These are phyloP conservation scores for Colletotrichum tropicicola DNA, from an alignment of 2,329 filamentous ascomycete genomes.

Conservation along the genomic window DNA sequence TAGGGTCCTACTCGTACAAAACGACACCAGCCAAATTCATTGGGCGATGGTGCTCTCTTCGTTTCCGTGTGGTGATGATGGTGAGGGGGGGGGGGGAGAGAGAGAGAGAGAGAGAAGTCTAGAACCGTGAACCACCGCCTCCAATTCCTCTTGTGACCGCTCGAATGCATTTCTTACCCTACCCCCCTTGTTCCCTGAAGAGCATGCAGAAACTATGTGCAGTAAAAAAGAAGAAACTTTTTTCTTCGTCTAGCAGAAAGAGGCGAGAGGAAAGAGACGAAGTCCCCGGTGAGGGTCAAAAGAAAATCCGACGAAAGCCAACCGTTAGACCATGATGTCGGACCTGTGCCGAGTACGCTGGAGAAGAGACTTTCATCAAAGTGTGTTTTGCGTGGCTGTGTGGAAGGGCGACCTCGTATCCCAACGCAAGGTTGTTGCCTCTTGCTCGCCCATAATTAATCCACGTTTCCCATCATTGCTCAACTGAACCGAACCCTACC, in stretches of 20 bases:
- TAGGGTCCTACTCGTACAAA: slow-evolving; percentile 21
- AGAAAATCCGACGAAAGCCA: not conserved
- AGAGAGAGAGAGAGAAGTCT: slow-evolving; percentile 15
- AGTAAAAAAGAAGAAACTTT: slow-evolving; percentile 25
- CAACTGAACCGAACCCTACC: not conserved
- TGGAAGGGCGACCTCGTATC: not conserved
- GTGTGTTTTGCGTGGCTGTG: not conserved
- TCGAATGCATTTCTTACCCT: slow-evolving; percentile 28
- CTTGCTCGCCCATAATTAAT: slow-evolving; percentile 5
- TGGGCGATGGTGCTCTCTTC: slow-evolving; percentile 1
- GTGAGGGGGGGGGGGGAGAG: too few relatives aligned
- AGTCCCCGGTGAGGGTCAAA: not conserved
- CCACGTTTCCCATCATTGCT: slow-evolving; percentile 3
- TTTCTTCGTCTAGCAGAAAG: slow-evolving; percentile 29
- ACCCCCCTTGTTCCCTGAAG: not conserved
- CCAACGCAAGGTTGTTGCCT: not conserved
- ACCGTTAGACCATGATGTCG: not conserved
- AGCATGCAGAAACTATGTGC: slow-evolving; percentile 30
- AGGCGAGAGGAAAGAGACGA: slow-evolving; percentile 7
- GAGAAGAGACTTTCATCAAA: slow-evolving; percentile 19
- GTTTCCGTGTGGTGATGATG: slow-evolving; percentile 3
- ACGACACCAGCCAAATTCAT: not conserved
- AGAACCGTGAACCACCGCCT: slow-evolving; percentile 20
- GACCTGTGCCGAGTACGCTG: slow-evolving; percentile 13
- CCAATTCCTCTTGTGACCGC: slow-evolving; percentile 24